Evolutionary conservation across 768 basidiomycete genomes (phyloP).

Genomic region (Suillus placidus): DNA sequence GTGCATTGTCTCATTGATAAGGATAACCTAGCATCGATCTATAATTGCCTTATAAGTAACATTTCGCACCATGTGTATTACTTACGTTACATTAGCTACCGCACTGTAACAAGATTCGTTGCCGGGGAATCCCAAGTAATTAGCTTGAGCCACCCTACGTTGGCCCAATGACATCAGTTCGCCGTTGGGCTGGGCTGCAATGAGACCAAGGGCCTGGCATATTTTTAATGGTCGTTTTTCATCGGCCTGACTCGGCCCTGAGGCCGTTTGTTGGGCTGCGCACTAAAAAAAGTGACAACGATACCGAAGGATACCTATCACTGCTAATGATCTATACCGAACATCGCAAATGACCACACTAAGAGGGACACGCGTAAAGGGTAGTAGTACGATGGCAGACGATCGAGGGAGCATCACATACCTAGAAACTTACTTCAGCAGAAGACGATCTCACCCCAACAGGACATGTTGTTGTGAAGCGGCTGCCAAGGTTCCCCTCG

Average conservation of each 20-base stretch:
- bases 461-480: not conserved
- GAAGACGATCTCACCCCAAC: not conserved
- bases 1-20: not conserved
- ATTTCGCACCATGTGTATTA: not conserved
- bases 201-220: too few relatives aligned
- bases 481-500: not conserved
- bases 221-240: not conserved
- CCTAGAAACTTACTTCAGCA: not conserved
- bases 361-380: not conserved
- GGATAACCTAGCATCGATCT: not conserved
- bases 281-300: not conserved
- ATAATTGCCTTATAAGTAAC: not conserved
- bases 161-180: not conserved
- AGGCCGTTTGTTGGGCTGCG: not conserved
- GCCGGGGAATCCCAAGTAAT: too few relatives aligned
- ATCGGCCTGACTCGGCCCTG: not conserved
- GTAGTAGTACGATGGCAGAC: not conserved
- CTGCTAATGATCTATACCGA: not conserved
- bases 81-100: not conserved
- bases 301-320: not conserved
- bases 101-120: not conserved
- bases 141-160: not conserved
- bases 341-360: not conserved
- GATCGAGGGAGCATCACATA: not conserved
- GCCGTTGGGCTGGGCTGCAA: not conserved